Evolutionary conservation across 2,329 filamentous ascomycete species (phyloP), one percentile per base, ranked within the genome.

Genomic region (Tympanopsis confertula): DNA sequence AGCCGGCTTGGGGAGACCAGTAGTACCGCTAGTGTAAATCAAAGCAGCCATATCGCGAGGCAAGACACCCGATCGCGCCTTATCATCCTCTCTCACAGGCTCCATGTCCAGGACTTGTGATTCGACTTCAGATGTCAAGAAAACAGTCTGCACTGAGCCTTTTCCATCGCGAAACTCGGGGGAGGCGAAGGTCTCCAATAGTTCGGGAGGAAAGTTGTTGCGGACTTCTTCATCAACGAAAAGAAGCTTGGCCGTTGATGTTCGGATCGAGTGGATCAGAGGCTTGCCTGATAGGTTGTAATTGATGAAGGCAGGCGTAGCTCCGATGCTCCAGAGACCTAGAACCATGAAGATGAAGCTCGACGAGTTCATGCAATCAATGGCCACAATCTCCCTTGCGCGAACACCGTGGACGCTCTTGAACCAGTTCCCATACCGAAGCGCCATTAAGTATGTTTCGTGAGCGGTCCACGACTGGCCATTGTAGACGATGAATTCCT

Each of bases 1-100:
- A 10, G 82, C 83, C 0, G 82, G 74, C 52, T 93, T 93, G 5
- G 86, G 86, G 44, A 93, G 61, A 1, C 86, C 86, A 0, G 86
- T 93, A 0, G 86, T 93, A 14, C 86, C 86, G 19, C 81, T 86
- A 0, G 86, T 93, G 55, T 84, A 93, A 46, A 94, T 88, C 44
- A 94, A 68, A 33, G 82, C 67, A 1, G 74, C 80, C 62, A 86
- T 75, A 41, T 76, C 70, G 5, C 67, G 59, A 5, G 62, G 50
- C 14, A 62, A 57, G 39, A 68, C 55, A 13, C 74, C 68, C 35
- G 60, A 57, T 42, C 78, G 68, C 35, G 66, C 57, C 35, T 66
- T 56, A 55, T 86, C 72, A 10, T 78, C 67, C 22, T 71, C 68
- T 4, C 82, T 69, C 15, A 66, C 52, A 1, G 74, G 63, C 1